Evolutionary conservation across 2,329 filamentous ascomycete species (phyloP), one percentile per base, ranked within the genome.

Genomic region (Juglanconis oblonga): DNA sequence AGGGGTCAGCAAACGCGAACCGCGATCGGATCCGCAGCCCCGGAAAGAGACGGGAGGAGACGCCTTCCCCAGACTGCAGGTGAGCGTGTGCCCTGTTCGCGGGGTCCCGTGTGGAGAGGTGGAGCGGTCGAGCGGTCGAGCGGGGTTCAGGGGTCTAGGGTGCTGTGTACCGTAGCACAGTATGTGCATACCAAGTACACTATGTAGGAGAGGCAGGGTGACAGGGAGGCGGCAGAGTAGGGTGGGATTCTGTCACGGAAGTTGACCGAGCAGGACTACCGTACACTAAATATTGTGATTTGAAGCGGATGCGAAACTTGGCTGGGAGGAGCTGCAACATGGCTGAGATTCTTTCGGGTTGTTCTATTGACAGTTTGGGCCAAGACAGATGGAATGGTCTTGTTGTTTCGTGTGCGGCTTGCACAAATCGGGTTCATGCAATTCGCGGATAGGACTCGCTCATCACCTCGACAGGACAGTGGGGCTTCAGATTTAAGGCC

Each of bases 21-120:
- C n/a, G n/a, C 33, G 40, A 33, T 32, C 31, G 52, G 52, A 55
- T 55, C 52, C 52, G 40, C 32, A 35, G 11, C 42, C 52, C 52
- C 31, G 52, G 52, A 55, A 55, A 55, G 17, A 24, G 32, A 54
- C 42, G 52, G 55, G 54, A 56, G 55, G 55, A 33, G 31, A 40
- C 49, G 29, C 49, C 31, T 57, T 57, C 55, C 55, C 55, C 55
- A 51, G 55, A 57, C 36, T 17, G 31, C 7, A 17, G 17, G 17
- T 17, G 1, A 17, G 45, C 14, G 17, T 42, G 38, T 14, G 38
- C 5, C 7, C 4, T 45, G 11, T 31, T 48, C 29, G 35, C 17
- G 45, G 47, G 55, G 45, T 31, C 35, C 6, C 5, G 35, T 51
- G 55, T 31, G 36, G 35, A 24, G 24, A 47, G 35, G 14, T 14